Evolutionary conservation across 2,329 filamentous ascomycete species (phyloP).

Genomic region (Ophioceras dolichostomum): DNA sequence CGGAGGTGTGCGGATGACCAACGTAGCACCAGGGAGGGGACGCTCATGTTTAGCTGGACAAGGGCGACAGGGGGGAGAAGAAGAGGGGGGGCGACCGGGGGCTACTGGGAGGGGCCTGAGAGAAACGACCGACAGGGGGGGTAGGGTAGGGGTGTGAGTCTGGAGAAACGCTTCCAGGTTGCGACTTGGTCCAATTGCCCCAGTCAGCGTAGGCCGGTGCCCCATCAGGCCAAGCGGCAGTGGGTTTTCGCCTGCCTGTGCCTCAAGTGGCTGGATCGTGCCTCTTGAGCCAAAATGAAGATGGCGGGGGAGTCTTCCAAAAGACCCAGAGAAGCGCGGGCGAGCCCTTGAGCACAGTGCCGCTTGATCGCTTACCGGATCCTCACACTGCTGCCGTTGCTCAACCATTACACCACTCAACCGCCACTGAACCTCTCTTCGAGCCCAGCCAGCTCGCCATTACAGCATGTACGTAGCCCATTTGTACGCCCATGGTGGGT

Average conservation of each 20-base stretch:
- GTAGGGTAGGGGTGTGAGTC: background rate
- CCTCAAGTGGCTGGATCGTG: no score
- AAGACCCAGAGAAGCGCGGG: no score
- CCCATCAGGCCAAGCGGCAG: background rate
- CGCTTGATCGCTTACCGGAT: background rate
- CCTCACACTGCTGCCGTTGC: background rate
- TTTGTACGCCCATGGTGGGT: no score
- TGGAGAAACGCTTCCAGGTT: background rate
- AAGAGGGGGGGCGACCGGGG: no score
- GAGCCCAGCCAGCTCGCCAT: no score
- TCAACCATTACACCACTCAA: no score
- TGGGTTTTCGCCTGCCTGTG: background rate
- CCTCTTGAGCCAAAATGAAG: no score
- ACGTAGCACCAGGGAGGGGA: conserved; percentile 3
- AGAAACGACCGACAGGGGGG: background rate
- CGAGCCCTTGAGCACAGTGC: background rate
- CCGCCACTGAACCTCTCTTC: no score
- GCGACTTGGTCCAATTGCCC: background rate
- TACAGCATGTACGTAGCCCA: no score
- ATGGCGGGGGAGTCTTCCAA: background rate
- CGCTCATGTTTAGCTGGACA: conserved; percentile 2
- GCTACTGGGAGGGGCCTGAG: conserved; percentile 1
- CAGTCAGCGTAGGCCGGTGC: background rate
- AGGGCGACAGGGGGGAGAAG: background rate
- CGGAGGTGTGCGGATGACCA: conserved; percentile 2